These are phyloP conservation scores for Zygoascus sp. DNA, from an alignment of 1,139 yeast genomes.

Conservation along the genomic window DNA sequence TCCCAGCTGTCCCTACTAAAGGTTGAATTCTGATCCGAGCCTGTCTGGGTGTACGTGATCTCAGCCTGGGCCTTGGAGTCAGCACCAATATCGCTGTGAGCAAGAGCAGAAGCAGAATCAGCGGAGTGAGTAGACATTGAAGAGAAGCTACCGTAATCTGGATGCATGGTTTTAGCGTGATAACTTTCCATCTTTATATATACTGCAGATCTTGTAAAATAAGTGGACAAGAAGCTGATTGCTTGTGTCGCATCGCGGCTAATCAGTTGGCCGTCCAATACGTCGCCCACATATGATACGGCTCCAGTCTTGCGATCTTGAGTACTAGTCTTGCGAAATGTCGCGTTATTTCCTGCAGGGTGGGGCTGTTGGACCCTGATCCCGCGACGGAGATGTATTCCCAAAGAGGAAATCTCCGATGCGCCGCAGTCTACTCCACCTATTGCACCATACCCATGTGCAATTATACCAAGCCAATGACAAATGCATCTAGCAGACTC, in stretches of 20 bases:
- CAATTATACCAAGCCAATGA: background rate
- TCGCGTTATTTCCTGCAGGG: background rate
- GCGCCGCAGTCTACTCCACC: background rate
- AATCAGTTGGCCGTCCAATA: too few species aligned
- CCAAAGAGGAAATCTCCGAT: background rate
- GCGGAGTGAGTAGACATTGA: too few species aligned
- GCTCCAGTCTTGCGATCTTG: background rate
- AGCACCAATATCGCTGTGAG: too few species aligned
- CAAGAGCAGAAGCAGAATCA: too few species aligned
- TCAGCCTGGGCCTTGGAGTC: background rate
- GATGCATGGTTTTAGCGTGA: too few species aligned
- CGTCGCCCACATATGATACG: too few species aligned
- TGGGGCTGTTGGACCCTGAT: background rate
- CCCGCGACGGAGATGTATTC: background rate
- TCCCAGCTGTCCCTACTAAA: constrained; percentile 6
- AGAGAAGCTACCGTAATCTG: too few species aligned
- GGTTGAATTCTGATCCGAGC: background rate
- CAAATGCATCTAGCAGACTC: background rate
- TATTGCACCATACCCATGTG: constrained; percentile 4
- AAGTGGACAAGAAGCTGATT: too few species aligned
- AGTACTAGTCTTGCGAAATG: background rate
- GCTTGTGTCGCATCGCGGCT: too few species aligned
- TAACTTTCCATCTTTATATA: too few species aligned
- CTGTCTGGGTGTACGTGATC: background rate
- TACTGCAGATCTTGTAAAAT: too few species aligned